Conservation (phyloP, 371 early-diverging fungal species). For the Funneliformis caledonium region DNA sequence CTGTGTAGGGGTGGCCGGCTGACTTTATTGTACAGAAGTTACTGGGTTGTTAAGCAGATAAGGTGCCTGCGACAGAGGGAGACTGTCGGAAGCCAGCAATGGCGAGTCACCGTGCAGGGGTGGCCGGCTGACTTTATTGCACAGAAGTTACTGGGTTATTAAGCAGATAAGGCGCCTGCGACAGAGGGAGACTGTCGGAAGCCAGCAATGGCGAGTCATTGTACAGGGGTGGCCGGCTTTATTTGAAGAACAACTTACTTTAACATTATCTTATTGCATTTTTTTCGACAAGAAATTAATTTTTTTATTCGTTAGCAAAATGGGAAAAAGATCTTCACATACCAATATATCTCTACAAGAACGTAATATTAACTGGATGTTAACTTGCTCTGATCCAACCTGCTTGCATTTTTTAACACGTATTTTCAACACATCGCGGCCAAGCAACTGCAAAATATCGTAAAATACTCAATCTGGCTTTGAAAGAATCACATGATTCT, state of each 20-base stretch:
- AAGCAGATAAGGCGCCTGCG: slow-evolving; percentile 23
- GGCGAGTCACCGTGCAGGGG: too few relatives aligned
- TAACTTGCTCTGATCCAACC: slow-evolving; percentile 26
- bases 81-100: too few relatives aligned
- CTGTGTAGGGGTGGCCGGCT: neutral
- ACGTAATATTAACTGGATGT: slow-evolving; percentile 28
- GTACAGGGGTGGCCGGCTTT: slow-evolving; percentile 19
- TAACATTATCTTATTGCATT: slow-evolving; percentile 12
- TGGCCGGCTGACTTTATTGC: too few relatives aligned
- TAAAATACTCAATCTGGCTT: slow-evolving; percentile 16
- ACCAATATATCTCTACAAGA: slow-evolving; percentile 22
- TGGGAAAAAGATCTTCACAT: slow-evolving; percentile 30
- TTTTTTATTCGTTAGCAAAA: slow-evolving; percentile 18
- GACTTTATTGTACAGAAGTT: slow-evolving; percentile 9
- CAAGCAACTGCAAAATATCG: slow-evolving; percentile 22
- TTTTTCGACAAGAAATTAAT: slow-evolving; percentile 8
- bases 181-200: too few relatives aligned
- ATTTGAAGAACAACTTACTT: slow-evolving; percentile 31
- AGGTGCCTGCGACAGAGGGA: too few relatives aligned
- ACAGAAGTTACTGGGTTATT: too few relatives aligned
- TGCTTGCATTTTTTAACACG: slow-evolving; percentile 27
- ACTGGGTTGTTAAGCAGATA: too few relatives aligned
- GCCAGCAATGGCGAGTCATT: too few relatives aligned
- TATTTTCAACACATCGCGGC: slow-evolving; percentile 21
- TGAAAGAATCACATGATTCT: slow-evolving; percentile 4